Conservation (phyloP, 176 grass and related monocot species). For the Puccinellia tenuiflora region DNA sequence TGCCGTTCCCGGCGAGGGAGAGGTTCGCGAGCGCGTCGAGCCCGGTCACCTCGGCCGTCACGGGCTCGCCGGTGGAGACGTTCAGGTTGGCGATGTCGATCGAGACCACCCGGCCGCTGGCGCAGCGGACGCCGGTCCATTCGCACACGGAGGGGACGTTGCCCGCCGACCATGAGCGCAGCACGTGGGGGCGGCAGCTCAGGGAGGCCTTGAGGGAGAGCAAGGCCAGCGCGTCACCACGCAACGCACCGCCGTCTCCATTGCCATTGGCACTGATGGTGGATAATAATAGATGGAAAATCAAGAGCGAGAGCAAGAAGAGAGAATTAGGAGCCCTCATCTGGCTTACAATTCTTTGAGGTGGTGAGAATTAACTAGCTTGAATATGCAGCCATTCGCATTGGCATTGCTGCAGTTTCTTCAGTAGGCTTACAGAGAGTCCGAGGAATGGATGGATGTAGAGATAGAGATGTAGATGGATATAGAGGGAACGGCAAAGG, state of each 20-base stretch:
- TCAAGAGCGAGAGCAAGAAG: slow-evolving; percentile 13
- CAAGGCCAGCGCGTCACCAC: slow-evolving; percentile 50
- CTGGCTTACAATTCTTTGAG: neutral
- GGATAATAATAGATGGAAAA: slow-evolving; percentile 4
- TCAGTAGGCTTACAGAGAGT: neutral
- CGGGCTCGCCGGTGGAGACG: slow-evolving; percentile 43
- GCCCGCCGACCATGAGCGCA: slow-evolving; percentile 48
- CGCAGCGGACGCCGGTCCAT: slow-evolving; percentile 71
- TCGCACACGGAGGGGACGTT: slow-evolving; percentile 62
- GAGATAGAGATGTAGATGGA: neutral
- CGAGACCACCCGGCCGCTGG: slow-evolving; percentile 45
- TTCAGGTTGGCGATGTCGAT: slow-evolving; percentile 75
- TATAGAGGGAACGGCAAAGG: slow-evolving; percentile 30
- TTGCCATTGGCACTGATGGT: neutral
- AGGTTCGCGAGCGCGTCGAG: slow-evolving; percentile 53
- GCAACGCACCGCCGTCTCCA: slow-evolving; percentile 23
- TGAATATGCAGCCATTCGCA: neutral
- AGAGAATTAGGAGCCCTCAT: slow-evolving; percentile 34
- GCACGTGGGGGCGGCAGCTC: slow-evolving; percentile 17
- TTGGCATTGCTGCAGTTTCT: neutral
- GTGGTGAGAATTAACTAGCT: neutral
- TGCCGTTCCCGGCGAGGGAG: slow-evolving; percentile 71
- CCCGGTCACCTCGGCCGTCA: slow-evolving; percentile 17
- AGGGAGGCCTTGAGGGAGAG: slow-evolving; percentile 47
- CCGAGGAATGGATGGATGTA: neutral